Evolutionary conservation across 148 eudicot genomes (phyloP), one percentile per base, ranked within the genome.

Genomic region (Hydrangea macrophylla): DNA sequence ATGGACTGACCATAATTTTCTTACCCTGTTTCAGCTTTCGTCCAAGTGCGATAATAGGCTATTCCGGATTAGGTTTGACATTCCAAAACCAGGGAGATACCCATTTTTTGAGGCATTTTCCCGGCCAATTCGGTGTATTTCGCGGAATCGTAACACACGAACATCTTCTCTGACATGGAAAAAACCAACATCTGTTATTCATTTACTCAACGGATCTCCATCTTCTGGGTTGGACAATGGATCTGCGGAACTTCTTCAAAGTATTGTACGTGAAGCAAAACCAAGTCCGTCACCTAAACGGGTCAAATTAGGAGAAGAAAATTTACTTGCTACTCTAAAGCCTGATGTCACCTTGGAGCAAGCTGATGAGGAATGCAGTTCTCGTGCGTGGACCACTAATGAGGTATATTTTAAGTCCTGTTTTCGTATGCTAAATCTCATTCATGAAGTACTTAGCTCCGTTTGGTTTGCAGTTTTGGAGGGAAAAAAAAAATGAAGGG

Each of bases 41-140:
- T 86, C 89, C 18, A 85, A 88, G 76, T 88, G 95, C 58, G 89
- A 85, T 17, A 79, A 90, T 63, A 83, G 77, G 87, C 87, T 90
- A 71, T 88, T 93, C 77, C 69, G 81, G 64, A 65, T 93, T 57
- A 88, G 74, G 81, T 88, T 90, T 78, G 62, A 70, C 31, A 66
- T 82, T 59, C 81, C 72, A 22, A 79, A 81, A 57, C 32, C 73
- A 68, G 89, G 78, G 35, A 68, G 31, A 66, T 79, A 76, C 75
- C 85, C 92, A 65, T 90, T 86, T 55, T 70, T 86, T 30, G 88
- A 80, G 74, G 79, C 82, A 20, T 68, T 73, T 25, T 83, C 87
- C 62, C 81, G 78, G 57, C 83, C 91, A 35, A 84, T 90, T 73
- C 89, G 91, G 55, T 85, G 92, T 72, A 77, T 86, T 75, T 85